Conservation (phyloP, 805 yeast species). For the Grigorovia jiainica region DNA sequence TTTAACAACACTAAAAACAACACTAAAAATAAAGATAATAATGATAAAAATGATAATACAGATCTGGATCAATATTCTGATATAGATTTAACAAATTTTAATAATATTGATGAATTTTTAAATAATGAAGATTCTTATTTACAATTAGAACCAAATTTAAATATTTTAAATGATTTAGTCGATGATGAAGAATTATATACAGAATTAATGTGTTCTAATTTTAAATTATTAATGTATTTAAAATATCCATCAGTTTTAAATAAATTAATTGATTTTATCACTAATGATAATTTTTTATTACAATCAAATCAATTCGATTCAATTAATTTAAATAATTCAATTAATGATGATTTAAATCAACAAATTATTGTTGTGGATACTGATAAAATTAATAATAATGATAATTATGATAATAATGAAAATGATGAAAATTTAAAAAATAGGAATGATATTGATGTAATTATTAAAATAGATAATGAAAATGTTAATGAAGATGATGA, state of each 20-base stretch:
- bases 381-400: background rate
- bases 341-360: slow-evolving; percentile 3
- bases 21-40: background rate
- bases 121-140: slow-evolving; percentile 27
- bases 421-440: background rate
- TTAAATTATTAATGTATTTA: slow-evolving; percentile 66
- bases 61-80: slow-evolving; percentile 17
- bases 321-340: background rate
- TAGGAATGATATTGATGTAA: background rate
- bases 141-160: slow-evolving; percentile 32
- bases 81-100: background rate
- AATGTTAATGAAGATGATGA: background rate
- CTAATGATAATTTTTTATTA: slow-evolving; percentile 31
- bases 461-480: background rate
- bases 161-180: slow-evolving; percentile 45
- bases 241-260: slow-evolving; percentile 69
- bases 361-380: slow-evolving; percentile 4
- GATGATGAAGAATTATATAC: slow-evolving; percentile 69
- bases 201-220: slow-evolving; percentile 61
- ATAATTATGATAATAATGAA: slow-evolving; percentile 1
- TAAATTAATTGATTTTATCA: slow-evolving; percentile 58
- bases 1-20: background rate
- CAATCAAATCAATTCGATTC: slow-evolving; percentile 8
- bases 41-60: slow-evolving; percentile 23
- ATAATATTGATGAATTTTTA: slow-evolving; percentile 2